Conservation (phyloP, 306 rosid genomes). For the Acacia acuminata region DNA sequence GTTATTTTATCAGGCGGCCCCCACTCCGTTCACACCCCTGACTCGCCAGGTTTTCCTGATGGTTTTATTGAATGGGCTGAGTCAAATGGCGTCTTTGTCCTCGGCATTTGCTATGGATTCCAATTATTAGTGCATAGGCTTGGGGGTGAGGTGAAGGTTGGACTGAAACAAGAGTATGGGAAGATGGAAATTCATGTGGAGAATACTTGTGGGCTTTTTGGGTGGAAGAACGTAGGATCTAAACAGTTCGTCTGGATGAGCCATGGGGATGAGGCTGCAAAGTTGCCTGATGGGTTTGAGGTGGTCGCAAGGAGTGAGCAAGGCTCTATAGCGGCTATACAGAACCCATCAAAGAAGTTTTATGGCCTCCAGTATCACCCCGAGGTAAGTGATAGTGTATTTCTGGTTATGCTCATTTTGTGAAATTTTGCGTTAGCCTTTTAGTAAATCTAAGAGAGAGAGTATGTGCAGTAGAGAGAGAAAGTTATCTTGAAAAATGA, state of each 20-base stretch:
- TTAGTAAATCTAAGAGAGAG: too few relatives aligned
- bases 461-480: too few relatives aligned
- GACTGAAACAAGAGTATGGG: slow-evolving; percentile 87
- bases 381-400: slow-evolving; percentile 55
- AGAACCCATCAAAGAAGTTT: slow-evolving; percentile 56
- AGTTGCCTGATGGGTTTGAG: slow-evolving; percentile 66
- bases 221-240: slow-evolving; percentile 46
- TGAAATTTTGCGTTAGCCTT: not conserved
- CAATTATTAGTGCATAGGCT: slow-evolving; percentile 85
- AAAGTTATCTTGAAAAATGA: too few relatives aligned
- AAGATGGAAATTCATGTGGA: slow-evolving; percentile 79
- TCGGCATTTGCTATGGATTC: slow-evolving; percentile 93
- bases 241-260: slow-evolving; percentile 91
- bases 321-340: slow-evolving; percentile 74
- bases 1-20: slow-evolving; percentile 97
- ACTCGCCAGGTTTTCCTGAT: slow-evolving; percentile 74
- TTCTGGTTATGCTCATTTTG: not conserved
- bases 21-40: slow-evolving; percentile 83
- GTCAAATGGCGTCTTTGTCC: slow-evolving; percentile 56
- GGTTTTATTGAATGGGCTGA: slow-evolving; percentile 82
- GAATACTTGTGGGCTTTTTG: slow-evolving; percentile 46
- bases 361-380: slow-evolving; percentile 86
- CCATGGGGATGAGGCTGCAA: slow-evolving; percentile 85
- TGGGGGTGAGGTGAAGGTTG: slow-evolving; percentile 76
- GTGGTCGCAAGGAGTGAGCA: slow-evolving; percentile 81